These are phyloP conservation scores for Incumbomyces delicatus DNA, from an alignment of 2,329 filamentous ascomycete species.

Conservation along the genomic window DNA sequence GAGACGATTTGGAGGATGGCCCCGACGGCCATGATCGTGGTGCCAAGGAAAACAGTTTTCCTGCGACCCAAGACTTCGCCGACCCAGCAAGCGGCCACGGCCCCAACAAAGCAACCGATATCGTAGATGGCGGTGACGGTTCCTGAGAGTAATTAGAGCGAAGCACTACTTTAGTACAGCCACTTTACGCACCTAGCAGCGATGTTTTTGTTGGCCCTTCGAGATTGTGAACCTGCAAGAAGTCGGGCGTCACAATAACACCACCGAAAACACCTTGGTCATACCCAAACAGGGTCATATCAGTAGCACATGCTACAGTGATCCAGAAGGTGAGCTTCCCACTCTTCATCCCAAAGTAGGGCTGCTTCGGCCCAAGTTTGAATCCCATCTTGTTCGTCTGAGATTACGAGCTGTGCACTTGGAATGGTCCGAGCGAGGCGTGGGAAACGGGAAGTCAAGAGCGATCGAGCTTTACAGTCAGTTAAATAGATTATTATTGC, in stretches of 20 bases:
- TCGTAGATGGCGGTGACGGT: slow-evolving; percentile 51
- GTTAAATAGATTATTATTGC: too few relatives aligned
- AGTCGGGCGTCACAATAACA: slow-evolving; percentile 45
- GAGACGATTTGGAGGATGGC: slow-evolving; percentile 40
- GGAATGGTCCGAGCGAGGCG: too few relatives aligned
- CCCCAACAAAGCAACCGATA: slow-evolving; percentile 51
- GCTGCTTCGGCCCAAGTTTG: slow-evolving; percentile 19
- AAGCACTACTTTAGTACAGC: not conserved
- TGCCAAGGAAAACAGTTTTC: slow-evolving; percentile 39
- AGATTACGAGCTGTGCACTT: too few relatives aligned
- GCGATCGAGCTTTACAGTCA: too few relatives aligned
- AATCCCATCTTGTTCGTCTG: slow-evolving; percentile 9
- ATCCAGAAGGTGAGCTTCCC: slow-evolving; percentile 50
- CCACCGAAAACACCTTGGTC: slow-evolving; percentile 48
- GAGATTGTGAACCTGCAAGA: slow-evolving; percentile 40
- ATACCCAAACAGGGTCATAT: slow-evolving; percentile 38
- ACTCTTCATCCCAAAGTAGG: slow-evolving; percentile 46
- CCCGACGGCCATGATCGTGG: slow-evolving; percentile 40
- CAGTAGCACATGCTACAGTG: slow-evolving; percentile 38
- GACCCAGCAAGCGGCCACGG: slow-evolving; percentile 35
- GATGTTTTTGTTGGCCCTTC: slow-evolving; percentile 27
- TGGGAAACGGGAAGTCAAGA: too few relatives aligned
- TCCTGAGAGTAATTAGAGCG: slow-evolving; percentile 8
- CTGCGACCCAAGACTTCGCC: slow-evolving; percentile 42
- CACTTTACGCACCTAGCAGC: slow-evolving; percentile 8